phyloP scores from a whole-genome alignment of 139 green algal genomes.

The Chloropicon primus region DNA sequence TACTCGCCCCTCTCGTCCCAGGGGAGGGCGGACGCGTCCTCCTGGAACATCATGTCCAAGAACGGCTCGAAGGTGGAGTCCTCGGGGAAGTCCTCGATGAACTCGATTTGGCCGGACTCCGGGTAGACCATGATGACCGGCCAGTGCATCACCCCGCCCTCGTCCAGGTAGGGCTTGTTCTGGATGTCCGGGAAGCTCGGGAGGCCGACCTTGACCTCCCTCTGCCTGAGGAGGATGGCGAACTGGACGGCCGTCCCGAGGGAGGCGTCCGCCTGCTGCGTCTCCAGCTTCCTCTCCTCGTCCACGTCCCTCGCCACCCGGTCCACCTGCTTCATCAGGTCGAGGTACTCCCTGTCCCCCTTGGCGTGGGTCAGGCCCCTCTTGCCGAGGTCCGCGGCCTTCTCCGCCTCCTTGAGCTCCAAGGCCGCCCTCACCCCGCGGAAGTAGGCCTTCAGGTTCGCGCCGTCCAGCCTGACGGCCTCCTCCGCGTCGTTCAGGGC shows the following conservation, averaged over 20 bases:
- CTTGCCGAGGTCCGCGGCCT: constrained; percentile 29
- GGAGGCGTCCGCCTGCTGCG: not conserved
- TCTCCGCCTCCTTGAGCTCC: constrained; percentile 35
- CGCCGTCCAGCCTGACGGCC: constrained; percentile 28
- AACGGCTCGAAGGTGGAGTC: constrained; percentile 47
- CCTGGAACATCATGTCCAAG: constrained; percentile 38
- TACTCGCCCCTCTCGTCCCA: not conserved
- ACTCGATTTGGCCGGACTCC: constrained; percentile 61
- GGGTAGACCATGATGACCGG: constrained; percentile 80
- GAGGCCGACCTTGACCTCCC: not conserved
- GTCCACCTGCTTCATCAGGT: not conserved
- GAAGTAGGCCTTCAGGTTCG: constrained; percentile 54
- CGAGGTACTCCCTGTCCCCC: constrained; percentile 16
- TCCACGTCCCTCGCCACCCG: constrained; percentile 24
- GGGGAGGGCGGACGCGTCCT: not conserved
- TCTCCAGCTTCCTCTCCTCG: not conserved
- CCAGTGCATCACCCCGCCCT: constrained; percentile 49
- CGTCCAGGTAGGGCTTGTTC: constrained; percentile 23
- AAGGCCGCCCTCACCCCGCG: constrained; percentile 52
- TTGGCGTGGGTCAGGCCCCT: constrained; percentile 20
- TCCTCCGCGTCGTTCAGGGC: constrained; percentile 42
- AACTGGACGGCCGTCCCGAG: not conserved
- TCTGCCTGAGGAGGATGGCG: not conserved
- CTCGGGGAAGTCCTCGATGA: constrained; percentile 66
- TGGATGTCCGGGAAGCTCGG: not conserved